phyloP scores from a whole-genome alignment of 768 basidiomycete genomes.

The Imleria badia region DNA sequence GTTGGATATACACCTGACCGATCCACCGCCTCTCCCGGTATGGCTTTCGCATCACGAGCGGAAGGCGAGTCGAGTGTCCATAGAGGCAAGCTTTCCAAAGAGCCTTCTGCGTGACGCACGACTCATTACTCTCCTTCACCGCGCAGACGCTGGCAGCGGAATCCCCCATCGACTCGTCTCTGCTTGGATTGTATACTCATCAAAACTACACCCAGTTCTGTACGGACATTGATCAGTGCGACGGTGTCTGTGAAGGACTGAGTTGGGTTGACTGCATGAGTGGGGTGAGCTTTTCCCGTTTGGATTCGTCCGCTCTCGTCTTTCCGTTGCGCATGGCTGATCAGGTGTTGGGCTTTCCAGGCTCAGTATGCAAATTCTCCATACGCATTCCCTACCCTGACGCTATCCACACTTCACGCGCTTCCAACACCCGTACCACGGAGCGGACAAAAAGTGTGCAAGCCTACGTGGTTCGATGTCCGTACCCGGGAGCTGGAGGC shows the following conservation, averaged over 20 bases:
- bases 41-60: constrained; percentile 63
- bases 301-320: background rate
- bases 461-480: constrained; percentile 81
- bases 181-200: constrained; percentile 88
- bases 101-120: background rate
- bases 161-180: constrained; percentile 87
- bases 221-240: constrained; percentile 70
- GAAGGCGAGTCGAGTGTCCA: constrained; percentile 68
- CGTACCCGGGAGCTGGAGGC: constrained; percentile 58
- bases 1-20: constrained; percentile 51
- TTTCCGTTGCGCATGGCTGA: background rate
- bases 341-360: constrained; percentile 33
- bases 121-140: background rate
- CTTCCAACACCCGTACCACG: constrained; percentile 85
- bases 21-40: constrained; percentile 55
- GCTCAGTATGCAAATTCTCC: constrained; percentile 62
- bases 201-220: constrained; percentile 93
- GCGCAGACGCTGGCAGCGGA: constrained; percentile 70
- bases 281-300: constrained; percentile 43
- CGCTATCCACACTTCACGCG: constrained; percentile 81
- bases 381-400: constrained; percentile 82
- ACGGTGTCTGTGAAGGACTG: constrained; percentile 66
- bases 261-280: constrained; percentile 75
- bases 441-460: constrained; percentile 77
- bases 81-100: constrained; percentile 52